Conservation (phyloP, 306 rosid species). For the Begonia peltatifolia region DNA sequence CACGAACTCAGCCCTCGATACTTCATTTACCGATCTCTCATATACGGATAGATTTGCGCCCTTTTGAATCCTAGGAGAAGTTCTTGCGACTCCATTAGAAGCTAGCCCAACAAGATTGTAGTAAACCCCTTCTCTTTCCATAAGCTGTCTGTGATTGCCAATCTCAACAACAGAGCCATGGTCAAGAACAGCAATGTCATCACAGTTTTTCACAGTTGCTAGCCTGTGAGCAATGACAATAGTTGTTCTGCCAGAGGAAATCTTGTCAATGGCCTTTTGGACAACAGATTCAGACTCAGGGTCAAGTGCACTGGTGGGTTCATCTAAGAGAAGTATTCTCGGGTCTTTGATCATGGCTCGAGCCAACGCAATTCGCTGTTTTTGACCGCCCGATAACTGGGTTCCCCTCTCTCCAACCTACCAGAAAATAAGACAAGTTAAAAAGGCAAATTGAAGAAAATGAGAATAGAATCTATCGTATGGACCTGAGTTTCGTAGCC, state of each 20-base stretch:
- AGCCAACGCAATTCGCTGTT: slow-evolving; percentile 81
- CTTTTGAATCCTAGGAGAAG: slow-evolving; percentile 11
- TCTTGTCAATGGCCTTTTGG: slow-evolving; percentile 74
- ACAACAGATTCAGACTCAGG: slow-evolving; percentile 65
- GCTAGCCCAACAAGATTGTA: slow-evolving; percentile 69
- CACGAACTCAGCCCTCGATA: slow-evolving; percentile 9
- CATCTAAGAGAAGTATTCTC: slow-evolving; percentile 67
- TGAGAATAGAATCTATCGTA: not conserved
- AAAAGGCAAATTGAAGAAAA: slow-evolving; percentile 3
- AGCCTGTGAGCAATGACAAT: slow-evolving; percentile 80
- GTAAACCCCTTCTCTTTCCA: slow-evolving; percentile 55
- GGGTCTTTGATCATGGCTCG: slow-evolving; percentile 85
- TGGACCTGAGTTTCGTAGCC: slow-evolving; percentile 77
- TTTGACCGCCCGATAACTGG: slow-evolving; percentile 88
- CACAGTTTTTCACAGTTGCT: slow-evolving; percentile 57
- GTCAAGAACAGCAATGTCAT: slow-evolving; percentile 67
- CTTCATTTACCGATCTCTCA: slow-evolving; percentile 25
- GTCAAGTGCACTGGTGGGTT: slow-evolving; percentile 91
- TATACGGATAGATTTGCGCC: slow-evolving; percentile 16
- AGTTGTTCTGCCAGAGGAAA: slow-evolving; percentile 60
- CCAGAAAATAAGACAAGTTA: not conserved
- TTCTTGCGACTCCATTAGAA: slow-evolving; percentile 32
- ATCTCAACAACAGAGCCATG: slow-evolving; percentile 56
- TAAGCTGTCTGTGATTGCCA: slow-evolving; percentile 64
- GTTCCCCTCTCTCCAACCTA: slow-evolving; percentile 85